phyloP scores from a whole-genome alignment of 2,329 filamentous ascomycete species.

The Zymoseptoria brevis region DNA sequence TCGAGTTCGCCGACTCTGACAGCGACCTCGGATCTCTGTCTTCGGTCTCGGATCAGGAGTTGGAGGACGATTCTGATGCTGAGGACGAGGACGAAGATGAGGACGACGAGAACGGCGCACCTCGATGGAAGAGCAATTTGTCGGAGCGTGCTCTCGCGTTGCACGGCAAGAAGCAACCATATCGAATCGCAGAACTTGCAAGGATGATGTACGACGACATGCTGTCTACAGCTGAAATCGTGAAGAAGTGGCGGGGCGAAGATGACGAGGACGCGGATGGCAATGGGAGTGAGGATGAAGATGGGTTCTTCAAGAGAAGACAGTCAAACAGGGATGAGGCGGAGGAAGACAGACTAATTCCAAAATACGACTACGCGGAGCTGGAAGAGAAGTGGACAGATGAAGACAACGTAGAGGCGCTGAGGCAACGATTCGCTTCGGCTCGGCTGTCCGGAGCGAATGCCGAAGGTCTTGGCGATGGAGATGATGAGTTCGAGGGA shows the following conservation, averaged over 20 bases:
- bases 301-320: slow-evolving; percentile 56
- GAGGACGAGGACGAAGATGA: slow-evolving; percentile 46
- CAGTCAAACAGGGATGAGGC: slow-evolving; percentile 42
- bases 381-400: slow-evolving; percentile 81
- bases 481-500: slow-evolving; percentile 40
- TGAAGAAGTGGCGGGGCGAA: slow-evolving; percentile 72
- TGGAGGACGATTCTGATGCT: slow-evolving; percentile 42
- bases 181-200: slow-evolving; percentile 73
- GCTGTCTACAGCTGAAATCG: slow-evolving; percentile 64
- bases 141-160: slow-evolving; percentile 63
- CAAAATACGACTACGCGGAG: slow-evolving; percentile 68
- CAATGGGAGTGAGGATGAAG: slow-evolving; percentile 52
- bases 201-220: slow-evolving; percentile 82
- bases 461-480: slow-evolving; percentile 43
- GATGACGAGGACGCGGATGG: slow-evolving; percentile 44
- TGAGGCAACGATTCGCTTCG: slow-evolving; percentile 69
- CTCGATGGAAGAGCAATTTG: slow-evolving; percentile 86
- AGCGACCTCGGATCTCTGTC: slow-evolving; percentile 91
- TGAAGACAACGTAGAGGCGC: slow-evolving; percentile 63
- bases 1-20: slow-evolving; percentile 93
- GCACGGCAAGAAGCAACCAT: slow-evolving; percentile 62
- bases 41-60: slow-evolving; percentile 48
- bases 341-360: slow-evolving; percentile 69
- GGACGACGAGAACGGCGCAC: slow-evolving; percentile 52
- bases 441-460: slow-evolving; percentile 50